Evolutionary conservation across 164 flowering plant genomes (phyloP), one percentile per base, ranked within the genome.

Genomic region (Dillenia suffruticosa): DNA sequence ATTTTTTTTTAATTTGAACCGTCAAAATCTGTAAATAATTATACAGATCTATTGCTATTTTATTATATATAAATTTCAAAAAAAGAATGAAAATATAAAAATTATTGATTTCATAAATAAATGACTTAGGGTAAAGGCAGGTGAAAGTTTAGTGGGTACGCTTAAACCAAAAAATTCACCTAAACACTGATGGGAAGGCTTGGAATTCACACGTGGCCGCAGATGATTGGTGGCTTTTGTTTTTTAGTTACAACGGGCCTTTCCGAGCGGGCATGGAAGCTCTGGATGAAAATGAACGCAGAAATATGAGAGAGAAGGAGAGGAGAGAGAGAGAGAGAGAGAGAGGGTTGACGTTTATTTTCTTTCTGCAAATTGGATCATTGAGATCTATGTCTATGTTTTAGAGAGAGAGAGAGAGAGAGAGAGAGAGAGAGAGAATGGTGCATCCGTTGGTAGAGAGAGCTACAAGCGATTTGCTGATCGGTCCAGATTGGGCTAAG

Each of bases 401-500:
- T 46, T 32, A 32, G 40, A 32, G 40, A 32, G 40, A 32, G 40
- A 32, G 40, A 32, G 40, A 26, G 40, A 32, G 9, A 19, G 9
- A 17, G 40, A 32, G 40, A 43, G 32, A 46, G 46, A 63, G 40
- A 32, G 40, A 32, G 40, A 19, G 22, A 1, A 63, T 68, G 71
- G 71, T 62, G 56, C 58, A 68, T 63, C 48, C 66, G 45, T 12
- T 68, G 62, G 71, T 68, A 17, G 71, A 62, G 58, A 52, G 71
- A 63, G 71, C 71, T 12, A 68, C 71, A n/a, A 68, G 48, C 14
- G 61, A 57, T 62, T 48, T 57, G 5, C 56, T 68, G 19, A 58
- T 68, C 52, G 71, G 71, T 8, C 71, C 71, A 12, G 71, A 68
- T n/a, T 68, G 71, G 71, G 62, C 71, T 1, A 62, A 63, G 61